Evolutionary conservation across 2,329 filamentous ascomycete species (phyloP).

Genomic region (Calonectria honghensis): DNA sequence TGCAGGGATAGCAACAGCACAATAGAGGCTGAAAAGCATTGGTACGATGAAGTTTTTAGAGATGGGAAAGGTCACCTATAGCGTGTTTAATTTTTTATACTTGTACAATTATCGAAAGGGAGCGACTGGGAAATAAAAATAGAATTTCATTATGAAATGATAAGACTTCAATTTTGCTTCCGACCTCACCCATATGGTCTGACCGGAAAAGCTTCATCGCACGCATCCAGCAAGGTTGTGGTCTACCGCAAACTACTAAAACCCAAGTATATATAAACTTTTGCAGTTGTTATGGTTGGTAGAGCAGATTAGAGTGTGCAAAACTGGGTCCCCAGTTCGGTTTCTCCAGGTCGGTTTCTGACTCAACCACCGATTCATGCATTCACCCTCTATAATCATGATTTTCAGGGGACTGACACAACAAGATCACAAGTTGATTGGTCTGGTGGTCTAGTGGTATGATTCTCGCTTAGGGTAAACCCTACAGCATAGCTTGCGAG

Average conservation of each 20-base stretch:
- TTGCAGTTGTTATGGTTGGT: too few relatives aligned
- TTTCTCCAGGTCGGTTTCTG: not conserved
- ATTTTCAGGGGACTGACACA: too few relatives aligned
- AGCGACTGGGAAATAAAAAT: not conserved
- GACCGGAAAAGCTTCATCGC: not conserved
- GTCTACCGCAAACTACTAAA: not conserved
- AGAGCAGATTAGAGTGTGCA: too few relatives aligned
- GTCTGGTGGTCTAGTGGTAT: conserved; percentile 58
- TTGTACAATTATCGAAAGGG: not conserved
- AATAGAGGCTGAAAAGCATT: conserved; percentile 38
- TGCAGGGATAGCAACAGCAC: conserved; percentile 44
- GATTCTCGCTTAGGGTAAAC: conserved; percentile 58
- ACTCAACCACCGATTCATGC: not conserved
- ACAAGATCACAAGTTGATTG: conserved; percentile 23
- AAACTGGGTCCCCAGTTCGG: too few relatives aligned
- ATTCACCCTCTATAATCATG: not conserved
- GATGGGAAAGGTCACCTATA: conserved; percentile 43
- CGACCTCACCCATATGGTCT: too few relatives aligned
- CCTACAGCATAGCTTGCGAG: conserved; percentile 53
- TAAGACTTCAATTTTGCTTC: not conserved
- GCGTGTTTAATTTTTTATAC: not conserved
- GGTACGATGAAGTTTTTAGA: conserved; percentile 53
- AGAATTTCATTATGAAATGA: not conserved
- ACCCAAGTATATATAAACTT: not conserved
- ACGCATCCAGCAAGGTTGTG: not conserved